Percentiles rank a stretch among this genome's conserved stretches.
Conservation (phyloP, 2,329 filamentous ascomycete species). For the Pseudogymnoascus sp. region DNA sequence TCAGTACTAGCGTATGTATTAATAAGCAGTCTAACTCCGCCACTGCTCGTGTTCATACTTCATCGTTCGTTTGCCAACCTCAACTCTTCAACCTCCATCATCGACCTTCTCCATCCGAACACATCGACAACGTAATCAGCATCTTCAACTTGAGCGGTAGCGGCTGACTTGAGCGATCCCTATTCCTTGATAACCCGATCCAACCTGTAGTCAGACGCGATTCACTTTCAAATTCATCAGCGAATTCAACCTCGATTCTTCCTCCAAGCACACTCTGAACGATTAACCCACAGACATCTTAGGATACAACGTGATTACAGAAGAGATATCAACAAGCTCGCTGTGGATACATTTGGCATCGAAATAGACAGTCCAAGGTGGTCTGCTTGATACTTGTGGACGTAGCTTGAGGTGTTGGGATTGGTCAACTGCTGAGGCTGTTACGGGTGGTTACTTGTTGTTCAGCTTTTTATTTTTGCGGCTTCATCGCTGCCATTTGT, state of each 20-base stretch:
- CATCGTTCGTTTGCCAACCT: not conserved
- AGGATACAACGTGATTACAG: not conserved
- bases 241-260: not conserved
- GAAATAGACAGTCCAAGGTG: constrained; percentile 5
- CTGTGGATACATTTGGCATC: constrained; percentile 8
- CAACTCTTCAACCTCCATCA: constrained; percentile 2
- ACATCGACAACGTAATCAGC: not conserved
- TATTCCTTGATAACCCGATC: not conserved
- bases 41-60: constrained; percentile 5
- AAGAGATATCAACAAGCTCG: constrained; percentile 3
- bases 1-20: not conserved
- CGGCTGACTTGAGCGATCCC: not conserved
- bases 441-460: constrained; percentile 6
- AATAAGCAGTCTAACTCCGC: not conserved
- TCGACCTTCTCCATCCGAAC: constrained; percentile 4
- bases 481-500: constrained; percentile 6
- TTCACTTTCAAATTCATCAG: not conserved
- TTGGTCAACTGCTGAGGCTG: constrained; percentile 5
- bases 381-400: not conserved
- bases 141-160: not conserved
- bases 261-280: not conserved
- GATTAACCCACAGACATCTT: constrained; percentile 7
- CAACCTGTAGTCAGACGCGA: not conserved
- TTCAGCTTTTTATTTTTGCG: constrained; percentile 7
- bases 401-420: constrained; percentile 1